Percentiles rank a stretch among this genome's conserved stretches.
Conservation (phyloP, 345 rosid species). For the Acer campestre region DNA sequence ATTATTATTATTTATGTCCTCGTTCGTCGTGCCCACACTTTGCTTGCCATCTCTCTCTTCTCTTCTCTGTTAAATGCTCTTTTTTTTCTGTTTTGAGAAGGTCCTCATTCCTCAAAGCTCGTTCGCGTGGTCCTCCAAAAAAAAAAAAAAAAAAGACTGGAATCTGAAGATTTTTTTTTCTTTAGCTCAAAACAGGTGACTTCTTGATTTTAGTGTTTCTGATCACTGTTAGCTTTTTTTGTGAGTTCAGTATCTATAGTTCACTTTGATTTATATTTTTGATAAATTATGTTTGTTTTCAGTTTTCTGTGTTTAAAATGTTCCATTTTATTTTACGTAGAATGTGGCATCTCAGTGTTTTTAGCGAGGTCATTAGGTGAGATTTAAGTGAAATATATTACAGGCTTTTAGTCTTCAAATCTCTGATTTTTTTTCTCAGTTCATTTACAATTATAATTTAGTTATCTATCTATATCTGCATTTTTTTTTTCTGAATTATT, state of each 20-base stretch:
- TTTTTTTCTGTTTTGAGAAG: not conserved
- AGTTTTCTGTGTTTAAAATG: not conserved
- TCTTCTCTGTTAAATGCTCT: constrained; percentile 22
- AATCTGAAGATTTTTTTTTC: not conserved
- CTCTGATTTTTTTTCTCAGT: not conserved
- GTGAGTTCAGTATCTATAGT: not conserved
- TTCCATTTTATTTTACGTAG: not conserved
- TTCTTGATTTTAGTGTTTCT: not conserved
- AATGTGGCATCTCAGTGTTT: not conserved
- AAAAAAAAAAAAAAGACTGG: not conserved
- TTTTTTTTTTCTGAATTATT: too few relatives aligned
- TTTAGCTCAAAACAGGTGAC: constrained; percentile 11
- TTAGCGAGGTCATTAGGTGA: not conserved
- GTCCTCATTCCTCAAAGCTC: not conserved
- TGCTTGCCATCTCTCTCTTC: constrained; percentile 5
- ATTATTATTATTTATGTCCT: constrained; percentile 9
- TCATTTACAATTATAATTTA: too few relatives aligned
- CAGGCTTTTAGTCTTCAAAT: not conserved
- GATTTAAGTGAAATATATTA: not conserved
- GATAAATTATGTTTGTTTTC: not conserved
- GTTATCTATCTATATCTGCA: too few relatives aligned
- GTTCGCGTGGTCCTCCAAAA: not conserved
- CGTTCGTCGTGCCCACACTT: constrained; percentile 24
- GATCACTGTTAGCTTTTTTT: not conserved
- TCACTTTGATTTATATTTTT: not conserved